Evolutionary conservation across 2,329 filamentous ascomycete species (phyloP).

Genomic region (Herpotrichia juniperi): DNA sequence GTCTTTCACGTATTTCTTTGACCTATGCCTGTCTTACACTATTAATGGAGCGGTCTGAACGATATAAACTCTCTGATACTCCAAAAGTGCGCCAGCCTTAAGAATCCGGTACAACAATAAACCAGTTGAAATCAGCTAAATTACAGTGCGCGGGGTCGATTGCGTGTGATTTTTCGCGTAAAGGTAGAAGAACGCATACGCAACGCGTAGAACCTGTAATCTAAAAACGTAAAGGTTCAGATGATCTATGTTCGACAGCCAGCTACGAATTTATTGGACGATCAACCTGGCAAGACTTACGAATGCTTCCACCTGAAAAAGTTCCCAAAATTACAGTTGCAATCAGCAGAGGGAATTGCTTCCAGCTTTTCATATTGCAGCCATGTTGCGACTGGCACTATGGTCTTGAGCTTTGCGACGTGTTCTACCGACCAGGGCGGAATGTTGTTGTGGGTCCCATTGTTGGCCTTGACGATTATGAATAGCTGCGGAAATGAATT

Average conservation of each 20-base stretch:
- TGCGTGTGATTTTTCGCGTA: background rate
- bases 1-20: too few relatives aligned
- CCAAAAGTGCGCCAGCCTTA: background rate
- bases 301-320: background rate
- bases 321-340: slow-evolving; percentile 10
- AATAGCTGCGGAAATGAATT: background rate
- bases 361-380: slow-evolving; percentile 3
- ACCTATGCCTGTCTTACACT: background rate
- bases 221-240: background rate
- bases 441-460: slow-evolving; percentile 3
- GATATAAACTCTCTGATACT: background rate
- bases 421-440: background rate
- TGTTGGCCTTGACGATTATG: slow-evolving; percentile 4
- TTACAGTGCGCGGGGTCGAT: background rate
- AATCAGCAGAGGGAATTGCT: slow-evolving; percentile 8
- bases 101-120: background rate
- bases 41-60: too few relatives aligned
- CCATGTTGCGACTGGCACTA: slow-evolving; percentile 2
- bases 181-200: background rate
- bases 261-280: too few relatives aligned
- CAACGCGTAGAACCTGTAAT: slow-evolving; percentile 2
- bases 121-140: background rate
- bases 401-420: background rate
- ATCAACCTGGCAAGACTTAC: background rate
- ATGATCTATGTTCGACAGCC: background rate